These are phyloP conservation scores for Malassezia brasiliensis DNA, from an alignment of 1,284 basidiomycete species.

Conservation along the genomic window DNA sequence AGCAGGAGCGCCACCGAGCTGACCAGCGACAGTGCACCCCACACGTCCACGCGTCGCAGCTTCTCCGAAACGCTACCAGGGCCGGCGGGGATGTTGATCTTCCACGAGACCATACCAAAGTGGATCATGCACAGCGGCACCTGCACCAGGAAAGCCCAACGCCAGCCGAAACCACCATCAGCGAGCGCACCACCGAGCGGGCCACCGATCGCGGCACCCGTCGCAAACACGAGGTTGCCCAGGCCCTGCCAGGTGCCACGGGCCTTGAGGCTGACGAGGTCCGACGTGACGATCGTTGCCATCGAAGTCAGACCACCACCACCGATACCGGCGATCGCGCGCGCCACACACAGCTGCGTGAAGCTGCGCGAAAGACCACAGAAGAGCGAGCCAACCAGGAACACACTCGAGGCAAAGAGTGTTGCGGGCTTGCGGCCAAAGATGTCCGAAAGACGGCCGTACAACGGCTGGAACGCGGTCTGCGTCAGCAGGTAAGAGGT, in stretches of 20 bases:
- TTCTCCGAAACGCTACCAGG: conserved; percentile 48
- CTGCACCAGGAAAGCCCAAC: conserved; percentile 46
- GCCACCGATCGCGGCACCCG: conserved; percentile 23
- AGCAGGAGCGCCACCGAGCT: conserved; percentile 45
- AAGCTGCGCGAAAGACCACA: conserved; percentile 43
- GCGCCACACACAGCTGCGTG: conserved; percentile 41
- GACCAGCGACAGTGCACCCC: conserved; percentile 49
- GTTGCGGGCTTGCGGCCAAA: conserved; percentile 45
- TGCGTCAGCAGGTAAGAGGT: conserved; percentile 46
- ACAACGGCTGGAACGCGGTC: conserved; percentile 46
- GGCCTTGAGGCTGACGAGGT: conserved; percentile 50
- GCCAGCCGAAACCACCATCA: conserved; percentile 22
- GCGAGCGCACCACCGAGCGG: conserved; percentile 38
- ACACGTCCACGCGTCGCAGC: conserved; percentile 49
- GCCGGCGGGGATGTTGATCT: conserved; percentile 49
- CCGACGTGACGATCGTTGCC: conserved; percentile 50
- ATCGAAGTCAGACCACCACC: conserved; percentile 51
- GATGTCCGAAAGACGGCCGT: conserved; percentile 42
- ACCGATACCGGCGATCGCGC: conserved; percentile 51
- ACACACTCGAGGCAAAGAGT: conserved; percentile 41
- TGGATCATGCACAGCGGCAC: conserved; percentile 49
- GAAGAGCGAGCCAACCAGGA: conserved; percentile 38
- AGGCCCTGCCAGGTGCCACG: conserved; percentile 50
- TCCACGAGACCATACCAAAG: conserved; percentile 47
- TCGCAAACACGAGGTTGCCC: conserved; percentile 45